A percentile compares a stretch with the other conserved stretches of the same genome.
Conservation (phyloP, 345 rosid species). For the Aquilaria sinensis region DNA sequence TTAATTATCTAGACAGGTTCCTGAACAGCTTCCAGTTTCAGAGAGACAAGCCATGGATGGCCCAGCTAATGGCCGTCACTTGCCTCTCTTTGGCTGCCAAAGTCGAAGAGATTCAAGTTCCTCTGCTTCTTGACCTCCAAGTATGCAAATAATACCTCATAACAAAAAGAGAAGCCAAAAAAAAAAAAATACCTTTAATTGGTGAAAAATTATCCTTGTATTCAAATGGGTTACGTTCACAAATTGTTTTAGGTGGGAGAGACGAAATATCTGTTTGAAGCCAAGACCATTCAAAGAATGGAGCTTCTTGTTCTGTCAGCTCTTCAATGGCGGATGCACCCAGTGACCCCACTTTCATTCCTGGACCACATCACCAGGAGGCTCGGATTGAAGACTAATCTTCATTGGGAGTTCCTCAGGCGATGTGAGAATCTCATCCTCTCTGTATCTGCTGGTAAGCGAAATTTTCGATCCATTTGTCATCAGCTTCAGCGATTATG, state of each 20-base stretch:
- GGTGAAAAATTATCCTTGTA: too few species aligned
- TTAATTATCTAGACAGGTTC: conserved; percentile 31
- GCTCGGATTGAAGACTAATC: not conserved
- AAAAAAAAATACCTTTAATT: too few species aligned
- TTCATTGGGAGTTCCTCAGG: conserved; percentile 1
- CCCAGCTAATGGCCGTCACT: conserved; percentile 28
- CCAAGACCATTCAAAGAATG: not conserved
- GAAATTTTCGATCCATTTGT: not conserved
- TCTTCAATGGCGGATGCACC: conserved; percentile 3
- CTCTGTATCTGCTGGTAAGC: not conserved
- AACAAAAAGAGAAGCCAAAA: too few species aligned
- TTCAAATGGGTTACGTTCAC: too few species aligned
- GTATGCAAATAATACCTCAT: not conserved
- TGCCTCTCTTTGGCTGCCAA: conserved; percentile 32
- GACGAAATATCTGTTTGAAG: not conserved
- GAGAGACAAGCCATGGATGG: conserved; percentile 29
- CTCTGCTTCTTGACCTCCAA: conserved; percentile 28
- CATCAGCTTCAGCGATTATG: not conserved
- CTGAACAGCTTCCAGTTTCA: conserved; percentile 12
- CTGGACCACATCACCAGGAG: not conserved
- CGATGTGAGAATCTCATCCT: conserved; percentile 2
- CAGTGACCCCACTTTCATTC: not conserved
- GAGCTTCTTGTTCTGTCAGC: conserved; percentile 3
- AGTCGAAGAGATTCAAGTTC: conserved; percentile 26
- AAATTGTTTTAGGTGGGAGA: not conserved